These are phyloP conservation scores for Biscutella auriculata DNA, from an alignment of 441 rosid genomes.

Conservation along the genomic window DNA sequence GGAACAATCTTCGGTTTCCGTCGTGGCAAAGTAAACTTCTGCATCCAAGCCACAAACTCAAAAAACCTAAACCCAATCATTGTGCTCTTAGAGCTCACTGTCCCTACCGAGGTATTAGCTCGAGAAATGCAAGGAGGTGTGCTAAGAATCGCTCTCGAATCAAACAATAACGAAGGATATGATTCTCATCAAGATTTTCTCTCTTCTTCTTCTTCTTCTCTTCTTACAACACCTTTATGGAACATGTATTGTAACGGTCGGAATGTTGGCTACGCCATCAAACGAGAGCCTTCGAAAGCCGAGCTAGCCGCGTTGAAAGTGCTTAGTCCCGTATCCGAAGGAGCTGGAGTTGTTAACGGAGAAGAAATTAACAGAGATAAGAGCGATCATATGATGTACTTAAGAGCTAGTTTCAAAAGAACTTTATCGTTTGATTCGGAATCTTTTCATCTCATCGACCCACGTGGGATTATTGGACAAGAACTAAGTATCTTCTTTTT, in stretches of 20 bases:
- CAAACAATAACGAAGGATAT: background rate
- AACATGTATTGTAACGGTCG: conserved; percentile 65
- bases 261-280: conserved; percentile 63
- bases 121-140: conserved; percentile 58
- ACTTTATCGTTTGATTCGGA: conserved; percentile 44
- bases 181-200: background rate
- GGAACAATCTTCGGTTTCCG: conserved; percentile 67
- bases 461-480: conserved; percentile 55
- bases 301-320: conserved; percentile 41
- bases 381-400: conserved; percentile 46
- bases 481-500: conserved; percentile 64
- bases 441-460: conserved; percentile 68
- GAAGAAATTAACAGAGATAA: conserved; percentile 27
- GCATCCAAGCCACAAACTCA: conserved; percentile 42
- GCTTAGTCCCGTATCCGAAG: conserved; percentile 45
- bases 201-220: conserved; percentile 17
- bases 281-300: conserved; percentile 33
- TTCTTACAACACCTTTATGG: conserved; percentile 52
- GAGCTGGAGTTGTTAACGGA: conserved; percentile 49
- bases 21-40: conserved; percentile 50
- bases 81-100: conserved; percentile 48
- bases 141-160: conserved; percentile 40
- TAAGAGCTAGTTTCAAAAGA: conserved; percentile 52
- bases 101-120: conserved; percentile 41
- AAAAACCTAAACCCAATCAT: conserved; percentile 34